These are phyloP conservation scores for Phytophthora tentaculata DNA, from an alignment of 352 stramenopile species.

Conservation along the genomic window DNA sequence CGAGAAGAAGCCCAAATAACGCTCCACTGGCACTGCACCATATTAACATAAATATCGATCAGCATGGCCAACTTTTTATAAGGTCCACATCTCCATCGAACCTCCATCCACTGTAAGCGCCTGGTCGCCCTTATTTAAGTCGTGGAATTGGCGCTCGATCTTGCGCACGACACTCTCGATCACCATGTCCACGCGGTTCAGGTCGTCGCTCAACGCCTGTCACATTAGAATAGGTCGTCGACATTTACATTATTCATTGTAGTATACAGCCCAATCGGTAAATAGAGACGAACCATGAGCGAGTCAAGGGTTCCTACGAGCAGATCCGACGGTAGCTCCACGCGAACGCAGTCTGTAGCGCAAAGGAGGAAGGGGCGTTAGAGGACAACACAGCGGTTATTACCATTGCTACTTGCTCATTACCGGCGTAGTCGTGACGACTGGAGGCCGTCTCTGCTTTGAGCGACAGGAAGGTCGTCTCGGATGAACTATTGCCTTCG, in stretches of 20 bases:
- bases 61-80: neutral
- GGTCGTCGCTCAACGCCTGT: constrained; percentile 92
- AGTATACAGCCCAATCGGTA: too few relatives aligned
- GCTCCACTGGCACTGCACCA: constrained; percentile 86
- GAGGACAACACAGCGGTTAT: constrained; percentile 1
- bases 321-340: constrained; percentile 93
- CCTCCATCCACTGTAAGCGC: constrained; percentile 86
- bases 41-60: neutral
- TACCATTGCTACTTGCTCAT: neutral
- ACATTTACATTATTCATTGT: too few relatives aligned
- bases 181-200: constrained; percentile 95
- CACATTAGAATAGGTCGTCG: too few relatives aligned
- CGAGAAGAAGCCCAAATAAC: constrained; percentile 97
- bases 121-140: constrained; percentile 92
- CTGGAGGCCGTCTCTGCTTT: constrained; percentile 86
- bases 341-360: constrained; percentile 70
- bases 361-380: constrained; percentile 5
- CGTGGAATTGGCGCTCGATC: constrained; percentile 96
- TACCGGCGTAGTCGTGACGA: constrained; percentile 83
- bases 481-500: constrained; percentile 78
- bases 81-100: too few relatives aligned
- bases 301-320: constrained; percentile 97
- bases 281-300: constrained; percentile 88
- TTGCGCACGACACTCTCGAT: constrained; percentile 97
- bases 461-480: constrained; percentile 86